phyloP scores from a whole-genome alignment of 257 asterid species.

The Paulownia fortunei region DNA sequence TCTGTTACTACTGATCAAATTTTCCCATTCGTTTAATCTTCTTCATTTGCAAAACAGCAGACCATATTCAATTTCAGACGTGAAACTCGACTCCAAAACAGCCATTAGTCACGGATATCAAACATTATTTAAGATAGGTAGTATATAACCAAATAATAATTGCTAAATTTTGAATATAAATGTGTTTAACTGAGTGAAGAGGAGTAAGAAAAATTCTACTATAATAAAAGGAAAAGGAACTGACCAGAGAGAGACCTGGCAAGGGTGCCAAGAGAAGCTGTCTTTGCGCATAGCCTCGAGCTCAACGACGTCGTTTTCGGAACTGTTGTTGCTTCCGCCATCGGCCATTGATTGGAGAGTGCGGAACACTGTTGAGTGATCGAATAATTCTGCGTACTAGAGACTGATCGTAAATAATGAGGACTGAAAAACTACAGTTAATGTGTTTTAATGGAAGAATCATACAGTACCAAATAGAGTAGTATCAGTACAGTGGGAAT shows the following conservation, averaged over 20 bases:
- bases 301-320: slow-evolving; percentile 42
- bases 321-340: slow-evolving; percentile 24
- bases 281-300: slow-evolving; percentile 61
- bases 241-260: slow-evolving; percentile 63
- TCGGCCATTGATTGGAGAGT: slow-evolving; percentile 36
- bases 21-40: not conserved
- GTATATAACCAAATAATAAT: not conserved
- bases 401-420: not conserved
- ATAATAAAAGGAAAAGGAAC: not conserved
- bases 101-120: slow-evolving; percentile 9
- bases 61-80: not conserved
- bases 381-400: not conserved
- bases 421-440: not conserved
- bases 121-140: not conserved
- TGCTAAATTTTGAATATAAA: not conserved
- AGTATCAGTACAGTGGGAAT: not conserved
- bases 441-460: slow-evolving; percentile 8
- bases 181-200: not conserved
- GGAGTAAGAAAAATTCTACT: not conserved
- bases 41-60: slow-evolving; percentile 10
- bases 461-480: no score
- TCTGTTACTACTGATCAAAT: not conserved
- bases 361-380: not conserved
- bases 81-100: slow-evolving; percentile 5
- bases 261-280: slow-evolving; percentile 72